A percentile compares a stretch with the other conserved stretches of the same genome.
Conservation (phyloP, 129 eudicot genomes). For the Scalesia atractyloides region DNA sequence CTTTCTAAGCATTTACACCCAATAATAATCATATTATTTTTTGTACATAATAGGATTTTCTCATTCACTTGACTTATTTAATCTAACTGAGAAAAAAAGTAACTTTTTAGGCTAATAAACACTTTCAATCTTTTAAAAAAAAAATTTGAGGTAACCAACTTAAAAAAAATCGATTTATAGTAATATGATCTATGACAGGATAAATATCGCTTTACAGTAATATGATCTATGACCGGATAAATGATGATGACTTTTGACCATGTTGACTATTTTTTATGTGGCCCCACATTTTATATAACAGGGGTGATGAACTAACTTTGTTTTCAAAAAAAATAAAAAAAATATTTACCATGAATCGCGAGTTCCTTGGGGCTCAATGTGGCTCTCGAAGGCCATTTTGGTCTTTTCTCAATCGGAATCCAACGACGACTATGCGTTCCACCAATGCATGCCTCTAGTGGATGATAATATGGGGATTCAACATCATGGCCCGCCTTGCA, state of each 20-base stretch:
- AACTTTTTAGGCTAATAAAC: neutral
- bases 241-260: neutral
- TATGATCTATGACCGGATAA: neutral
- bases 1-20: neutral
- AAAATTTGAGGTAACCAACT: neutral
- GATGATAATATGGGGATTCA: slow-evolving; percentile 91
- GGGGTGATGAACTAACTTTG: neutral
- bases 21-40: neutral
- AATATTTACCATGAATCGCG: slow-evolving; percentile 54
- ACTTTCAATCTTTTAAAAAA: neutral
- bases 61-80: neutral
- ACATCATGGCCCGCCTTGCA: slow-evolving; percentile 76
- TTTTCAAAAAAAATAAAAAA: neutral
- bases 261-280: neutral
- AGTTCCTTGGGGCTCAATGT: slow-evolving; percentile 62
- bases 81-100: neutral
- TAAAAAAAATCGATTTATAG: neutral
- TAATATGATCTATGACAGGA: neutral
- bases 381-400: slow-evolving; percentile 83
- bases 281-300: neutral
- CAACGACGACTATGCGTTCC: slow-evolving; percentile 93
- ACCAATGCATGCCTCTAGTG: slow-evolving; percentile 80
- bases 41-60: neutral
- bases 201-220: neutral
- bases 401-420: slow-evolving; percentile 82